A percentile compares a stretch with the other conserved stretches of the same genome.
phyloP scores from a whole-genome alignment of 495 filamentous ascomycete species.

The Glarea lozoyensis region DNA sequence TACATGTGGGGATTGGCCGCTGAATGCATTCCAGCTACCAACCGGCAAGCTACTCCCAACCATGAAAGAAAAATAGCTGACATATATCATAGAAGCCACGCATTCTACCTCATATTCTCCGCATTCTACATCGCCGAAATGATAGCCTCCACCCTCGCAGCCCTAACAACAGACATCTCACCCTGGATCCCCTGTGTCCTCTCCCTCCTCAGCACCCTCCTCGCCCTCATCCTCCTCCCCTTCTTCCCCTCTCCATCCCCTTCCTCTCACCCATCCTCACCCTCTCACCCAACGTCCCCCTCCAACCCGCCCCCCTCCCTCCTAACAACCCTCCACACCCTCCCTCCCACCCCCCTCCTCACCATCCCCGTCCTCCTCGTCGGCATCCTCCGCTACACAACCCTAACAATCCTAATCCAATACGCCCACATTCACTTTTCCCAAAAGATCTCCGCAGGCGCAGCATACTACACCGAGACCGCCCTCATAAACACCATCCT shows the following conservation, averaged over 20 bases:
- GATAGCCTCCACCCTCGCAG: slow-evolving; percentile 12
- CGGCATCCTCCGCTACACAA: slow-evolving; percentile 18
- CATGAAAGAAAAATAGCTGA: background rate
- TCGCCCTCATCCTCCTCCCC: slow-evolving; percentile 9
- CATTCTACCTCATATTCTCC: slow-evolving; percentile 22
- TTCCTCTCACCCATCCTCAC: background rate
- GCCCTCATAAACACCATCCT: slow-evolving; percentile 20
- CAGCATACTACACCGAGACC: slow-evolving; percentile 20
- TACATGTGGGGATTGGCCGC: slow-evolving; percentile 23
- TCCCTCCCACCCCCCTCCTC: slow-evolving; percentile 7
- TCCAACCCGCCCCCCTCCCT: slow-evolving; percentile 1
- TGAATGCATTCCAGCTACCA: slow-evolving; percentile 12
- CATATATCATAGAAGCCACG: slow-evolving; percentile 11
- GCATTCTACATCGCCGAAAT: slow-evolving; percentile 21
- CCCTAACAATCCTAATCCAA: slow-evolving; percentile 19
- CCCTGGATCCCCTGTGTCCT: slow-evolving; percentile 18
- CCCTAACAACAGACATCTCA: slow-evolving; percentile 18
- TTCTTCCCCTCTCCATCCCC: slow-evolving; percentile 6
- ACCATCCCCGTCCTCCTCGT: slow-evolving; percentile 18
- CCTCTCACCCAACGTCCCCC: background rate
- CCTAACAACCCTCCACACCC: slow-evolving; percentile 2
- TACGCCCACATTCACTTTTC: slow-evolving; percentile 18
- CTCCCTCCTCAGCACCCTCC: slow-evolving; percentile 9
- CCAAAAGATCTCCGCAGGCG: slow-evolving; percentile 16
- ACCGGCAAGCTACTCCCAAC: slow-evolving; percentile 5